Conservation (phyloP, 2,329 filamentous ascomycete genomes). For the Pestalotiopsis sp. region DNA sequence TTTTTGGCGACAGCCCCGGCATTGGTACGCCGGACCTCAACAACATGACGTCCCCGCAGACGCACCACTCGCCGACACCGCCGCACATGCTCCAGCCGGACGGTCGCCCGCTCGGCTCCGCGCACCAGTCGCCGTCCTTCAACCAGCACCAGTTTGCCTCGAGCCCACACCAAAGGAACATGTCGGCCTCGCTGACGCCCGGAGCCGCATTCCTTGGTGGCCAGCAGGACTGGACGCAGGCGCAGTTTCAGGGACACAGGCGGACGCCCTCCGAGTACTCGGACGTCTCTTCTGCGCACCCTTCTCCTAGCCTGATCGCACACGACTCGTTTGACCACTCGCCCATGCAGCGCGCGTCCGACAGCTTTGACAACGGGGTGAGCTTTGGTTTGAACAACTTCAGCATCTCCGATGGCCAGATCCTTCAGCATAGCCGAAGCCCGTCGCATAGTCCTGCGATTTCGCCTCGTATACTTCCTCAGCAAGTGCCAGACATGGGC, state of each 20-base stretch:
- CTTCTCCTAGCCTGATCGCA: conserved; percentile 79
- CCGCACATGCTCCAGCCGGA: conserved; percentile 58
- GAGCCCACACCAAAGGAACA: conserved; percentile 55
- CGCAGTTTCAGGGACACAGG: conserved; percentile 78
- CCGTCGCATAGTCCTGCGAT: conserved; percentile 76
- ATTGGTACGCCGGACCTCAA: conserved; percentile 50
- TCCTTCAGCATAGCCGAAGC: conserved; percentile 73
- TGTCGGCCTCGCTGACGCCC: conserved; percentile 53
- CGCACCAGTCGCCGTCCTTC: conserved; percentile 60
- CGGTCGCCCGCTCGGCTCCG: conserved; percentile 50
- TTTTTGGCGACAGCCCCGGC: conserved; percentile 55
- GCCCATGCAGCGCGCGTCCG: conserved; percentile 76
- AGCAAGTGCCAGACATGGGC: conserved; percentile 55
- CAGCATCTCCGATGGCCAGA: conserved; percentile 73
- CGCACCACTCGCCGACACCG: conserved; percentile 59
- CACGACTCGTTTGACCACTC: conserved; percentile 86
- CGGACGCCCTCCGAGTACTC: conserved; percentile 89
- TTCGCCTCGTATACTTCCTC: conserved; percentile 62
- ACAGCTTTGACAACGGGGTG: conserved; percentile 77
- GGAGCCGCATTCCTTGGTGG: conserved; percentile 57
- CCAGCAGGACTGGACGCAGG: conserved; percentile 58
- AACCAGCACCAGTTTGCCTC: conserved; percentile 59
- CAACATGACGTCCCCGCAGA: conserved; percentile 58
- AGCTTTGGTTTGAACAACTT: conserved; percentile 74
- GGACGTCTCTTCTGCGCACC: conserved; percentile 83